A percentile compares a stretch with the other conserved stretches of the same genome.
Evolutionary conservation across 768 basidiomycete genomes (phyloP).

Genomic region (Kwoniella dendrophila): DNA sequence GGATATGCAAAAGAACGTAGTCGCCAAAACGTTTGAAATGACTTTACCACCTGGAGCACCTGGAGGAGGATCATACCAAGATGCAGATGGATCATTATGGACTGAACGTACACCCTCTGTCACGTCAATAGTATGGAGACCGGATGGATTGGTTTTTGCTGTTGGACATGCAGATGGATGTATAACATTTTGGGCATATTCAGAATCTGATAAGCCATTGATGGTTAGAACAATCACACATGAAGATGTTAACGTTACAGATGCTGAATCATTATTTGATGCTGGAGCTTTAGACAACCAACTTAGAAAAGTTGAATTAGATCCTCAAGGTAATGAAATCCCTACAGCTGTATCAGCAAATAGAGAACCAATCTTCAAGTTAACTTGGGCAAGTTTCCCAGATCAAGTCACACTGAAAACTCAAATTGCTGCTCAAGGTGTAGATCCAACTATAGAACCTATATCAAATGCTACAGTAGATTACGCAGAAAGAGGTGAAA

Average conservation of each 20-base stretch:
- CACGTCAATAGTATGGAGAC: slow-evolving; percentile 72
- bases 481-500: slow-evolving; percentile 66
- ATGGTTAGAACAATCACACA: slow-evolving; percentile 68
- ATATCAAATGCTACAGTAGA: slow-evolving; percentile 51
- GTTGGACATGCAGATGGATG: slow-evolving; percentile 81
- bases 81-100: slow-evolving; percentile 64
- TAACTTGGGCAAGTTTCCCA: slow-evolving; percentile 78
- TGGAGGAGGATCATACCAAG: slow-evolving; percentile 69
- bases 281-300: slow-evolving; percentile 53
- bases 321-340: slow-evolving; percentile 30
- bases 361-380: slow-evolving; percentile 80
- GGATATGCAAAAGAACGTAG: slow-evolving; percentile 54
- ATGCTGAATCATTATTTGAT: slow-evolving; percentile 57
- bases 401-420: slow-evolving; percentile 57
- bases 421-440: slow-evolving; percentile 54
- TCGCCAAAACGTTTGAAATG: slow-evolving; percentile 68
- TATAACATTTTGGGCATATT: slow-evolving; percentile 78
- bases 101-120: slow-evolving; percentile 70
- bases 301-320: slow-evolving; percentile 25
- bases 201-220: slow-evolving; percentile 75
- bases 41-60: slow-evolving; percentile 77
- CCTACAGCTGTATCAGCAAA: slow-evolving; percentile 40
- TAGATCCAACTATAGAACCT: slow-evolving; percentile 42
- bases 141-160: slow-evolving; percentile 71
- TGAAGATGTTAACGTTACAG: slow-evolving; percentile 58